phyloP scores from a whole-genome alignment of 1,284 basidiomycete genomes.

The Leccinum pachyderme region DNA sequence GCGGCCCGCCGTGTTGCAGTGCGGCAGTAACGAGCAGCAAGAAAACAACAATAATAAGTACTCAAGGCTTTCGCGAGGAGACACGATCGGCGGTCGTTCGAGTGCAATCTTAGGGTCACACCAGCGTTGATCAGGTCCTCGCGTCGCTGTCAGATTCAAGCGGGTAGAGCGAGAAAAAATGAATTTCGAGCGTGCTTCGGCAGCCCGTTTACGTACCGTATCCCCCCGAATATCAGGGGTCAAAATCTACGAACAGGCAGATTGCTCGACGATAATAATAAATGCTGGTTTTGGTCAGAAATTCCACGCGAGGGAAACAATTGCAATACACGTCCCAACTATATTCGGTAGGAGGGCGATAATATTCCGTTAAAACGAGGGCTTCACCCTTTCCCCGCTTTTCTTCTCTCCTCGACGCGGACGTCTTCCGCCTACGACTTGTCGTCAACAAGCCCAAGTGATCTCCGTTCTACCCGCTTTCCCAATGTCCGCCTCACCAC shows the following conservation, averaged over 20 bases:
- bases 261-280: slow-evolving; percentile 60
- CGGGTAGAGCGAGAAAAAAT: slow-evolving; percentile 6
- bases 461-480: slow-evolving; percentile 22
- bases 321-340: slow-evolving; percentile 55
- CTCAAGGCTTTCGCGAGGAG: slow-evolving; percentile 20
- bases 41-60: neutral
- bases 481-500: slow-evolving; percentile 47
- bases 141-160: slow-evolving; percentile 7
- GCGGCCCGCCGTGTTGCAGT: slow-evolving; percentile 20
- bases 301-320: slow-evolving; percentile 54
- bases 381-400: slow-evolving; percentile 59
- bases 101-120: slow-evolving; percentile 3
- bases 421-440: slow-evolving; percentile 23
- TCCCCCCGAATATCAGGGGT: slow-evolving; percentile 54
- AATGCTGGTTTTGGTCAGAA: slow-evolving; percentile 51
- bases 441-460: slow-evolving; percentile 27
- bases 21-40: neutral
- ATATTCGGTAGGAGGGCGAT: slow-evolving; percentile 59
- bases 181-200: neutral
- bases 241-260: slow-evolving; percentile 44
- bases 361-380: slow-evolving; percentile 72
- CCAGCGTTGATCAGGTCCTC: slow-evolving; percentile 18
- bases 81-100: slow-evolving; percentile 21
- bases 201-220: slow-evolving; percentile 23
- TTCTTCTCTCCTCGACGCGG: slow-evolving; percentile 45